These are phyloP conservation scores for sweet orange (Citrus sinensis) DNA, from an alignment of 345 rosid species.

Conservation along the genomic window DNA sequence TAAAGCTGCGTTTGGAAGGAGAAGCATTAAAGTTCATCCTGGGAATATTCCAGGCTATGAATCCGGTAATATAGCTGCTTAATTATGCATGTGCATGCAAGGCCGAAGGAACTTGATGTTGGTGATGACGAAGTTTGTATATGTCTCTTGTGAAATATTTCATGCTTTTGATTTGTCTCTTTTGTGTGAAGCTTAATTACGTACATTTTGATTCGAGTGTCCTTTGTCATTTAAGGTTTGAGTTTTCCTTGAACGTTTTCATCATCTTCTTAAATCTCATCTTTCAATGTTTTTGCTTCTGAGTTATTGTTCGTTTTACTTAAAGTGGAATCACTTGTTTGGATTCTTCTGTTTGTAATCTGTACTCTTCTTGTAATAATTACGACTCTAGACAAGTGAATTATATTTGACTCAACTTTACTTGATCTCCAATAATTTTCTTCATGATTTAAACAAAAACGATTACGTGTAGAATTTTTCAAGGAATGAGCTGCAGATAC, in stretches of 20 bases:
- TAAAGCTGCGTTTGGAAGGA: constrained; percentile 1
- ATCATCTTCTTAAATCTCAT: too few relatives aligned
- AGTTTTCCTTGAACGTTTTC: too few relatives aligned
- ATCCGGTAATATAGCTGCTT: neutral
- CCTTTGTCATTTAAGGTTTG: neutral
- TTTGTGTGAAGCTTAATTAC: neutral
- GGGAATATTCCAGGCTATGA: neutral
- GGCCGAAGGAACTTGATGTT: too few relatives aligned
- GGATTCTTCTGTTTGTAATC: neutral
- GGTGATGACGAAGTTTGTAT: neutral
- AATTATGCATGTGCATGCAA: too few relatives aligned
- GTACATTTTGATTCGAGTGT: neutral
- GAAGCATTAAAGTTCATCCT: constrained; percentile 16
- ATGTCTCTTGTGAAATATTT: neutral
- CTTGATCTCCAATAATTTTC: neutral
- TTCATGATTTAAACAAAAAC: neutral
- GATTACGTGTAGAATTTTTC: neutral
- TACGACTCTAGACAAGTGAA: neutral
- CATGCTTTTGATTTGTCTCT: neutral
- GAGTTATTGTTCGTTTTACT: neutral
- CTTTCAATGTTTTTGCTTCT: too few relatives aligned
- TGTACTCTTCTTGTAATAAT: neutral
- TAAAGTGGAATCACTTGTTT: neutral
- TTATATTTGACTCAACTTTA: neutral
- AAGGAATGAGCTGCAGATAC: too few relatives aligned